Percentiles rank a stretch among this genome's conserved stretches.
These are phyloP conservation scores for Fusarium nematophilum DNA, from an alignment of 2,329 filamentous ascomycete genomes.

Conservation along the genomic window DNA sequence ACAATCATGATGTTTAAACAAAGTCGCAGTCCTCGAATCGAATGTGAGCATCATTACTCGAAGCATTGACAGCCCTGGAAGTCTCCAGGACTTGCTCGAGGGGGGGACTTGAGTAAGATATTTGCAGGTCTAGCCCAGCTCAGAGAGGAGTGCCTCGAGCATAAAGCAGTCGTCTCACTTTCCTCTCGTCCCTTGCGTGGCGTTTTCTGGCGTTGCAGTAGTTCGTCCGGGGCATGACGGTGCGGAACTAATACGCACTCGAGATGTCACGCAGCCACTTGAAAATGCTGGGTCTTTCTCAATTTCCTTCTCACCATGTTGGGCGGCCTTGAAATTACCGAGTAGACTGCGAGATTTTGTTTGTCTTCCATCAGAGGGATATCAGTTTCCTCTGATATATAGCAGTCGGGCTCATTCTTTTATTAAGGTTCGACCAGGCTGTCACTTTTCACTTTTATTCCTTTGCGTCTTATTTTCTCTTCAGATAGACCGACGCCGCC, in stretches of 20 bases:
- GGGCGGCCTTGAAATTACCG: background rate
- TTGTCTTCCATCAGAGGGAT: background rate
- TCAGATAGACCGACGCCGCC: background rate
- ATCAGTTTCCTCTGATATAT: background rate
- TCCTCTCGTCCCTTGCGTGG: conserved; percentile 10
- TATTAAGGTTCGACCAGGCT: background rate
- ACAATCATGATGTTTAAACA: conserved; percentile 45
- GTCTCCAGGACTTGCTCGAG: too few species aligned
- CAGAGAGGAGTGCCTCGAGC: background rate
- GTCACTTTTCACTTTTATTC: background rate
- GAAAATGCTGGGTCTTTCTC: conserved; percentile 6
- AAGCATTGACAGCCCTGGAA: background rate
- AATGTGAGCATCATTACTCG: background rate
- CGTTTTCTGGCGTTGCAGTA: conserved; percentile 31
- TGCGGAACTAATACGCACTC: conserved; percentile 8
- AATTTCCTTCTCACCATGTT: conserved; percentile 6
- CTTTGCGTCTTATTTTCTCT: background rate
- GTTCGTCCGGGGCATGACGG: conserved; percentile 13
- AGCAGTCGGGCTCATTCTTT: background rate
- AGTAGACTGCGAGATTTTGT: too few species aligned
- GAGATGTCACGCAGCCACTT: conserved; percentile 4
- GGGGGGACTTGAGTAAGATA: background rate
- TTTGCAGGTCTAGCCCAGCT: background rate
- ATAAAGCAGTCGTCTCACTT: background rate
- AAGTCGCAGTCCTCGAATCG: background rate